A percentile compares a stretch with the other conserved stretches of the same genome.
Conservation (phyloP, 768 basidiomycete genomes). For the Lentinula sp. region DNA sequence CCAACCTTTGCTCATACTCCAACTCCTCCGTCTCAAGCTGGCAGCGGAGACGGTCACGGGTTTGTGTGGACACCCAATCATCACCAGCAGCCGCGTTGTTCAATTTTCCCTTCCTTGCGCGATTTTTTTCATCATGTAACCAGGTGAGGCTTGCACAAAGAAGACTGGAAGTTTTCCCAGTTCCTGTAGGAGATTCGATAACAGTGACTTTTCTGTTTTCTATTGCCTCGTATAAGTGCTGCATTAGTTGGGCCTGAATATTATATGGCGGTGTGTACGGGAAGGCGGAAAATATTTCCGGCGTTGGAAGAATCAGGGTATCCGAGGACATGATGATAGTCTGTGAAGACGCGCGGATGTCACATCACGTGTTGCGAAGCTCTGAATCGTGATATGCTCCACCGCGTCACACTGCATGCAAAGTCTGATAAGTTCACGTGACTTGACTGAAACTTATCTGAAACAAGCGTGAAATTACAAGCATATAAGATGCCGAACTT, state of each 20-base stretch:
- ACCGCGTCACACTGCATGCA: no score
- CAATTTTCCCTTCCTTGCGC: slow-evolving; percentile 63
- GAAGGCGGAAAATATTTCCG: slow-evolving; percentile 67
- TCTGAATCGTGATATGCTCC: no score
- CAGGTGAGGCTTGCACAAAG: slow-evolving; percentile 73
- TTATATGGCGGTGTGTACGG: slow-evolving; percentile 79
- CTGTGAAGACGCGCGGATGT: no score
- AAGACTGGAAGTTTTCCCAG: slow-evolving; percentile 83
- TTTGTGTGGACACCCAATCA: slow-evolving; percentile 69
- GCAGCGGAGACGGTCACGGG: slow-evolving; percentile 53
- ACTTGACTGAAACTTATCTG: no score
- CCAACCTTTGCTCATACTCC: slow-evolving; percentile 58
- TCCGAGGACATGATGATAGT: not conserved
- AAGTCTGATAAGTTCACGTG: no score
- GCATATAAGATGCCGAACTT: no score
- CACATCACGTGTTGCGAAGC: no score
- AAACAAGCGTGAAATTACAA: no score
- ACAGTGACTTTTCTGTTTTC: slow-evolving; percentile 74
- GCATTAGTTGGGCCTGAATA: slow-evolving; percentile 87
- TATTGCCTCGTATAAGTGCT: slow-evolving; percentile 74
- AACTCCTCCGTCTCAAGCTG: slow-evolving; percentile 64
- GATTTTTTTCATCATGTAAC: slow-evolving; percentile 63
- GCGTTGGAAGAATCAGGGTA: slow-evolving; percentile 50
- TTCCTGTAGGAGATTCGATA: slow-evolving; percentile 87
- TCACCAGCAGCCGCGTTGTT: slow-evolving; percentile 23